Percentiles rank a stretch among this genome's conserved stretches.
Conservation (phyloP, 768 basidiomycete genomes). For the Calocera cornea region DNA sequence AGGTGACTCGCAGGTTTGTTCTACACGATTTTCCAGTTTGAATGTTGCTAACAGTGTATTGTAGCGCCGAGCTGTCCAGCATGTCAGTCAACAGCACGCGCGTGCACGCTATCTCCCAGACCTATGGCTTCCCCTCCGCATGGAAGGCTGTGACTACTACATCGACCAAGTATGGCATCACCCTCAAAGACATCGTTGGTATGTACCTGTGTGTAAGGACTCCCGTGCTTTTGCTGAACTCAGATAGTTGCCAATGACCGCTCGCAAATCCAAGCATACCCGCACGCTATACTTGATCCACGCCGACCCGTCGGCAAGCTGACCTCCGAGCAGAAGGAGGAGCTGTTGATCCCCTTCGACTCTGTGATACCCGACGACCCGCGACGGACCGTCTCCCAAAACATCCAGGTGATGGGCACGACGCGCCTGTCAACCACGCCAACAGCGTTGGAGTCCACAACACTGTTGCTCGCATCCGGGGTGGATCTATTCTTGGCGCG, state of each 20-base stretch:
- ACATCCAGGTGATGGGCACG: slow-evolving; percentile 52
- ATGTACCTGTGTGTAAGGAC: too few relatives aligned
- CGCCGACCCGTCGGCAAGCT: slow-evolving; percentile 66
- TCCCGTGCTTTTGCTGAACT: not conserved
- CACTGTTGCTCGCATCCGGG: slow-evolving; percentile 72
- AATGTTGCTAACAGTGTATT: not conserved
- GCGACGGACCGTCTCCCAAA: slow-evolving; percentile 41
- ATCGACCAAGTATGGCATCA: slow-evolving; percentile 76
- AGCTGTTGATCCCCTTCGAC: slow-evolving; percentile 75
- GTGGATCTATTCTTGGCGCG: slow-evolving; percentile 82
- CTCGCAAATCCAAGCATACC: slow-evolving; percentile 60
- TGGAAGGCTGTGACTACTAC: slow-evolving; percentile 63
- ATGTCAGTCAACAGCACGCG: slow-evolving; percentile 41
- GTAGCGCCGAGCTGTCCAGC: slow-evolving; percentile 42
- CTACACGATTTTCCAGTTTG: not conserved
- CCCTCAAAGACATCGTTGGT: slow-evolving; percentile 78
- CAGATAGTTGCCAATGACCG: slow-evolving; percentile 59
- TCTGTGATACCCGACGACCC: slow-evolving; percentile 60
- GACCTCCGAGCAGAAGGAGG: slow-evolving; percentile 66
- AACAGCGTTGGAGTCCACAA: slow-evolving; percentile 81
- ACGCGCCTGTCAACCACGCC: slow-evolving; percentile 62
- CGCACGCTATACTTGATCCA: slow-evolving; percentile 64
- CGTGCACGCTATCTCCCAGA: slow-evolving; percentile 48
- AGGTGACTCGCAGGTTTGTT: slow-evolving; percentile 57
- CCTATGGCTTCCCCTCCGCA: slow-evolving; percentile 54